Conservation (phyloP, 257 asterid genomes). For the Nemophila menziesii region DNA sequence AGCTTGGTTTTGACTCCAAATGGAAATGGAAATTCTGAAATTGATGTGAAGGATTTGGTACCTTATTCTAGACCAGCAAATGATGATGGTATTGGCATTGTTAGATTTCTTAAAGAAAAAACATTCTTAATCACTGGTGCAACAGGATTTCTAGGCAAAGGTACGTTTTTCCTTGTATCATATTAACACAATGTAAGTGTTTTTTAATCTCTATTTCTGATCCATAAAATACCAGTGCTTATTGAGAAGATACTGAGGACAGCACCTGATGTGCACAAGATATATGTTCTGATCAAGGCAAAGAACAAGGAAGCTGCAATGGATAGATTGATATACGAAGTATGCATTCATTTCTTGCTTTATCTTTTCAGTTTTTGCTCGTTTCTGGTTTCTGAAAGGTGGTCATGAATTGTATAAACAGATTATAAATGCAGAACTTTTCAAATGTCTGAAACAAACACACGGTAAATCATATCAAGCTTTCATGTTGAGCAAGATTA, state of each 20-base stretch:
- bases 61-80: neutral
- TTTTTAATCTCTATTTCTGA: neutral
- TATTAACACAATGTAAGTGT: no score
- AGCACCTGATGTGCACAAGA: constrained; percentile 27
- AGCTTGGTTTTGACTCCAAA: constrained; percentile 40
- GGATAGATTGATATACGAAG: constrained; percentile 28
- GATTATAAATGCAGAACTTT: constrained; percentile 31
- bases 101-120: constrained; percentile 33
- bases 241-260: constrained; percentile 40
- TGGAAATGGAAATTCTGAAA: constrained; percentile 21
- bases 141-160: constrained; percentile 67
- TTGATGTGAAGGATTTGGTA: constrained; percentile 29
- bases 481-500: constrained; percentile 23
- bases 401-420: constrained; percentile 6
- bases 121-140: constrained; percentile 54
- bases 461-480: constrained; percentile 20
- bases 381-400: neutral
- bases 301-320: constrained; percentile 28
- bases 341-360: constrained; percentile 1
- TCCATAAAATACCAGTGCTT: constrained; percentile 15
- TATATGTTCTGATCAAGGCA: constrained; percentile 32
- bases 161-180: constrained; percentile 10
- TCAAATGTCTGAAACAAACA: constrained; percentile 19
- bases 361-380: neutral
- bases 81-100: constrained; percentile 41